Conservation (phyloP, 2,329 filamentous ascomycete species). For the Knoxdaviesia capensis region DNA sequence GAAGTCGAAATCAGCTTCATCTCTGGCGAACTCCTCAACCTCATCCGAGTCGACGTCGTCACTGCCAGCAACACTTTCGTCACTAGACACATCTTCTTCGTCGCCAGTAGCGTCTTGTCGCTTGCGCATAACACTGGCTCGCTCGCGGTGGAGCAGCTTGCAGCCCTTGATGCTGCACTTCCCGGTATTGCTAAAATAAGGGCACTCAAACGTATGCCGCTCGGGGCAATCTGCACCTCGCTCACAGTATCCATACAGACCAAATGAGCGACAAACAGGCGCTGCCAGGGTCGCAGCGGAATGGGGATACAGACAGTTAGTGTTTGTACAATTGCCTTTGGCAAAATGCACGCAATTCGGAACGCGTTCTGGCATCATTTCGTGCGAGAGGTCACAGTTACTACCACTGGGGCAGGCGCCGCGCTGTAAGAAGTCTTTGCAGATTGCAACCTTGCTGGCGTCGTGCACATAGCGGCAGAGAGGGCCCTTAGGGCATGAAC, state of each 20-base stretch:
- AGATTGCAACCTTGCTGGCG: conserved; percentile 68
- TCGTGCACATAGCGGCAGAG: conserved; percentile 70
- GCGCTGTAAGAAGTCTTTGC: conserved; percentile 69
- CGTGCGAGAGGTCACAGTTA: conserved; percentile 79
- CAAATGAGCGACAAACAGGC: conserved; percentile 69
- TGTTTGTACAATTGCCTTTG: conserved; percentile 74
- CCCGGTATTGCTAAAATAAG: conserved; percentile 84
- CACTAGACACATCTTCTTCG: conserved; percentile 55
- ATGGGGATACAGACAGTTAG: conserved; percentile 74
- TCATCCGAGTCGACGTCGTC: conserved; percentile 67
- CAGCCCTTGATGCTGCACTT: conserved; percentile 65
- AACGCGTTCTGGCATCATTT: conserved; percentile 61
- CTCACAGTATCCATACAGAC: conserved; percentile 71
- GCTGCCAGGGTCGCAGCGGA: conserved; percentile 57
- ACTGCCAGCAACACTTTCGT: conserved; percentile 51
- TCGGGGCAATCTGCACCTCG: conserved; percentile 59
- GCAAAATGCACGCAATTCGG: conserved; percentile 81
- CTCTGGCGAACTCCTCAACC: conserved; percentile 42
- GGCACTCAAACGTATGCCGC: conserved; percentile 83
- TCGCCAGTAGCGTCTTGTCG: conserved; percentile 24
- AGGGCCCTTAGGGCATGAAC: conserved; percentile 67
- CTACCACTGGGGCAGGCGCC: conserved; percentile 59
- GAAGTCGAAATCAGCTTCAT: conserved; percentile 19
- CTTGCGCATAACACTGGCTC: conserved; percentile 61
- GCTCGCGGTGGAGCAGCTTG: conserved; percentile 70